These are phyloP conservation scores for Aspergillus glaucus DNA, from an alignment of 2,329 filamentous ascomycete genomes.

Conservation along the genomic window DNA sequence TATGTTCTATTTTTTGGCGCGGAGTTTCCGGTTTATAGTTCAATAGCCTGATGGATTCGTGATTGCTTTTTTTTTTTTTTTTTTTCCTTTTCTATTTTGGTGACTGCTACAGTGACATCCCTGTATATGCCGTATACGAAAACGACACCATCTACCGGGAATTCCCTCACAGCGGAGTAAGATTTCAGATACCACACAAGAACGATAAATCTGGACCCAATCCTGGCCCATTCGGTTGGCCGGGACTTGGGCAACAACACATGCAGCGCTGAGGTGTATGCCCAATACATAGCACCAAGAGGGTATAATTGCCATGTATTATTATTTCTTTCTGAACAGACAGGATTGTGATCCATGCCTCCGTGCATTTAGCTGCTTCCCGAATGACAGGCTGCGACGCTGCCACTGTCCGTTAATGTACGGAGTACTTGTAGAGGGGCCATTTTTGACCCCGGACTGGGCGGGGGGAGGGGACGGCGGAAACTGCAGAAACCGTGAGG, in stretches of 20 bases:
- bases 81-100: too few species aligned
- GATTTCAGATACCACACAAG: too few species aligned
- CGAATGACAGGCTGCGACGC: constrained; percentile 12
- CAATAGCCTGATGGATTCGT: too few species aligned
- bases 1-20: background rate
- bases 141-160: constrained; percentile 2
- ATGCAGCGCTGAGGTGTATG: constrained; percentile 19
- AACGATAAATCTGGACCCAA: background rate
- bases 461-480: too few species aligned
- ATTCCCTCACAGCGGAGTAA: background rate
- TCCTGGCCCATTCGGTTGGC: constrained; percentile 10
- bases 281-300: constrained; percentile 15
- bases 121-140: background rate
- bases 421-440: too few species aligned
- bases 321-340: constrained; percentile 4
- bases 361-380: constrained; percentile 8
- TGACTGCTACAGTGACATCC: too few species aligned
- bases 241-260: constrained; percentile 20
- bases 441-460: too few species aligned
- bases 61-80: too few species aligned
- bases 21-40: too few species aligned
- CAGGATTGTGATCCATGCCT: constrained; percentile 12
- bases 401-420: background rate
- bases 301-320: background rate
- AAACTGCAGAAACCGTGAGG: too few species aligned